phyloP scores from a whole-genome alignment of 2,329 filamentous ascomycete genomes.

The Pseudocercospora musae region DNA sequence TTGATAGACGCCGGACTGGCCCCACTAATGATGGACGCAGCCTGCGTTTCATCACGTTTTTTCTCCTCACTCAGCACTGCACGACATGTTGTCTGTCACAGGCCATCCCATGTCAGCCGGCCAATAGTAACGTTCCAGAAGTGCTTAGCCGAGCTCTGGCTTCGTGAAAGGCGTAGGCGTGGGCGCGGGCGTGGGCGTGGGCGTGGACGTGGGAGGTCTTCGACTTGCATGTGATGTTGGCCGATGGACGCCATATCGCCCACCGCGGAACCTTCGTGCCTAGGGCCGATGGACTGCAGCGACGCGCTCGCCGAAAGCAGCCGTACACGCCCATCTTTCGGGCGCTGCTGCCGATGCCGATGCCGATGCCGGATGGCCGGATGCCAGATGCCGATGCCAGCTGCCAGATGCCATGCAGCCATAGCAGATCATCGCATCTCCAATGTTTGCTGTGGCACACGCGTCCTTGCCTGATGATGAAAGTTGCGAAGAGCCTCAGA shows the following conservation, averaged over 20 bases:
- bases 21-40: neutral
- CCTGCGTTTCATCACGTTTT: neutral
- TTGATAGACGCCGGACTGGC: neutral
- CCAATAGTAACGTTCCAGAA: neutral
- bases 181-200: too few species aligned
- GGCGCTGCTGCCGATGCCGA: neutral
- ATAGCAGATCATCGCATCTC: too few species aligned
- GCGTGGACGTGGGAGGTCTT: neutral
- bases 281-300: neutral
- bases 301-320: neutral
- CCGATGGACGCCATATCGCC: neutral
- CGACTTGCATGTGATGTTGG: neutral
- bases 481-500: neutral
- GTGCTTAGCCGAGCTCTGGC: neutral
- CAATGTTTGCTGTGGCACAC: neutral
- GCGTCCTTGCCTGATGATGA: neutral
- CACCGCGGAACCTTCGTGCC: neutral
- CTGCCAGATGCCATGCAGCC: too few species aligned
- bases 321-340: neutral
- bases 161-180: neutral
- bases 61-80: conserved; percentile 2
- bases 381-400: too few species aligned
- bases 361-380: too few species aligned
- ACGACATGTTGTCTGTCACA: conserved; percentile 2
- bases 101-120: neutral